Percentiles rank a stretch among this genome's conserved stretches.
Conservation (phyloP, 495 filamentous ascomycete species). For the Umbilicaria muhlenbergii region DNA sequence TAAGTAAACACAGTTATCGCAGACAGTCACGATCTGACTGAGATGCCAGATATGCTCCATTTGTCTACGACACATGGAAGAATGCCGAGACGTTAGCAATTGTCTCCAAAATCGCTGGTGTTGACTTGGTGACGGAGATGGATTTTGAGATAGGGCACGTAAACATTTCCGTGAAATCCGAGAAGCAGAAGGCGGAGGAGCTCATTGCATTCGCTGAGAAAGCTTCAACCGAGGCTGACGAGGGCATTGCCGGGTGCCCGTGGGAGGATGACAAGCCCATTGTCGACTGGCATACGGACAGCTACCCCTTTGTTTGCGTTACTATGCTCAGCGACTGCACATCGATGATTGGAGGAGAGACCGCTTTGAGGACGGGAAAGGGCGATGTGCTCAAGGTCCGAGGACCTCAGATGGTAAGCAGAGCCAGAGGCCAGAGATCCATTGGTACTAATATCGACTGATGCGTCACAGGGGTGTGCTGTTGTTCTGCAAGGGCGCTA, state of each 20-base stretch:
- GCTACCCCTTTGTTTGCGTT: conserved; percentile 65
- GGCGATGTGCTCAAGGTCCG: conserved; percentile 53
- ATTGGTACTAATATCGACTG: conserved; percentile 1
- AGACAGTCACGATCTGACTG: conserved; percentile 2
- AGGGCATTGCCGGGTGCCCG: conserved; percentile 32
- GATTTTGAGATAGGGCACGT: conserved; percentile 63
- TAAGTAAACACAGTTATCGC: conserved; percentile 21
- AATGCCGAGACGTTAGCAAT: conserved; percentile 45
- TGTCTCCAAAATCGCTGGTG: conserved; percentile 57
- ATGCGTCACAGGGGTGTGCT: conserved; percentile 38
- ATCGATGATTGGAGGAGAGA: conserved; percentile 59
- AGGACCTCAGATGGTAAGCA: conserved; percentile 46
- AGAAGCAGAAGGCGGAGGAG: conserved; percentile 35
- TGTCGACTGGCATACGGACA: conserved; percentile 60
- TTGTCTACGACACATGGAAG: conserved; percentile 58
- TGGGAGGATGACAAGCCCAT: conserved; percentile 50
- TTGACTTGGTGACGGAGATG: conserved; percentile 53
- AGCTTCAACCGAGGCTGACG: conserved; percentile 25
- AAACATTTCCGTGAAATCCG: conserved; percentile 47
- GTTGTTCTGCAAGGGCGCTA: conserved; percentile 57
- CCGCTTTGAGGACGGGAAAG: conserved; percentile 42
- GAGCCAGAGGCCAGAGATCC: background rate
- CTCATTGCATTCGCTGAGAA: conserved; percentile 23
- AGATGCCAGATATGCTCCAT: conserved; percentile 38
- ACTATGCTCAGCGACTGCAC: conserved; percentile 59